Evolutionary conservation across 2,329 filamentous ascomycete genomes (phyloP), one percentile per base, ranked within the genome.

Genomic region (Fusarium sp.): DNA sequence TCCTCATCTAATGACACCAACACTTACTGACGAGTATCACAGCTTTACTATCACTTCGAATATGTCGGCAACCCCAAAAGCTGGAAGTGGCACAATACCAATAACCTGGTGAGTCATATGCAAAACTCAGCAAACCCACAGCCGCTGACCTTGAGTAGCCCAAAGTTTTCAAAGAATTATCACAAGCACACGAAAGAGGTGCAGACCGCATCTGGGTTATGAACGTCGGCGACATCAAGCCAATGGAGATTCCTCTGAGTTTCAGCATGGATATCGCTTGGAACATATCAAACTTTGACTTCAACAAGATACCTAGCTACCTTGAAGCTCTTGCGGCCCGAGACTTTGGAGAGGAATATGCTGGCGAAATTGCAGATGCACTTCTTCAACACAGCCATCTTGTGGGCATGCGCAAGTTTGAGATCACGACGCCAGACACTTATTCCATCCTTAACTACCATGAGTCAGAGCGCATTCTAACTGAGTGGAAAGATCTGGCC

Each of bases 211-310:
- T 91, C 60, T 91, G 88, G 89, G 83, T 91, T 44, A 85, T 90
- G 66, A 91, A 91, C 67, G 85, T 91, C 6, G 88, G 88, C 14
- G 88, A 91, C 69, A 80, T 91, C 66, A 91, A 91, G 73, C 86
- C 87, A 2, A 80, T 76, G 78, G 87, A 89, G 76, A 78, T 89
- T 4, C 85, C 87, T 4, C 84, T 89, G 65, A 83, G 81, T 55
- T 85, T 89, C 69, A 87, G 85, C 76, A 80, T 89, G 71, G 85
- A 88, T 49, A 78, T 89, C 50, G 87, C 87, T 1, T 90, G 59
- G 59, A 57, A 62, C 22, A 22, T 50, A 7, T 45, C 47, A 22
- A 31, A 33, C 88, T 46, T 57, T n/a, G 38, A 43, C 14, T 40
- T 46, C 24, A 51, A 62, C 22, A 51, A 39, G 17, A 22, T 62